Evolutionary conservation across 176 grass and related monocot genomes (phyloP).

Genomic region (Oryza meyeriana): DNA sequence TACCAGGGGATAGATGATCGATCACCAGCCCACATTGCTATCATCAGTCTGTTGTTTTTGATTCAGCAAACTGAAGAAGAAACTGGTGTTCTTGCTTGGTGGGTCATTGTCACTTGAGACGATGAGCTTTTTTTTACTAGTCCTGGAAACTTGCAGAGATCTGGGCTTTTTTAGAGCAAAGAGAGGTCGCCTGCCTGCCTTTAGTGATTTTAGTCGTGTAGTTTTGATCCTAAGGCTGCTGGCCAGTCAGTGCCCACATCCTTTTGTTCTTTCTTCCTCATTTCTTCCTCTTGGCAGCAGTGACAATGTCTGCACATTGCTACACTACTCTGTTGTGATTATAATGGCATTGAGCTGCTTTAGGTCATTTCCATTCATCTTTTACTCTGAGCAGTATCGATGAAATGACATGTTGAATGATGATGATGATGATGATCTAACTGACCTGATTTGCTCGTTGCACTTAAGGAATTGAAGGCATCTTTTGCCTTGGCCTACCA

Average conservation of each 20-base stretch:
- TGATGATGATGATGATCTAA: slow-evolving; percentile 9
- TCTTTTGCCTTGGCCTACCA: neutral
- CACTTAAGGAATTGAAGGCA: neutral
- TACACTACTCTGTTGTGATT: slow-evolving; percentile 23
- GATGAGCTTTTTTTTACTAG: slow-evolving; percentile 28
- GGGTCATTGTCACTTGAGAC: slow-evolving; percentile 23
- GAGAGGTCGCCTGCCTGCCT: slow-evolving; percentile 33
- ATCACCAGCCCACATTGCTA: slow-evolving; percentile 9
- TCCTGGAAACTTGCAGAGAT: slow-evolving; percentile 35
- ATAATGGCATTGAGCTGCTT: slow-evolving; percentile 56
- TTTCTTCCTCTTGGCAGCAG: slow-evolving; percentile 32
- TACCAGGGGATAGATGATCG: neutral
- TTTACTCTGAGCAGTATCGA: slow-evolving; percentile 16
- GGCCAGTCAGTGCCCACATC: slow-evolving; percentile 24
- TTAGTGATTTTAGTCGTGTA: slow-evolving; percentile 34
- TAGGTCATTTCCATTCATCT: slow-evolving; percentile 41
- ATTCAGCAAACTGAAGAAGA: slow-evolving; percentile 34
- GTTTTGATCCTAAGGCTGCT: slow-evolving; percentile 59
- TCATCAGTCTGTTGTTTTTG: slow-evolving; percentile 35
- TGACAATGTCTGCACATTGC: slow-evolving; percentile 52
- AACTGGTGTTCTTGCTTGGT: slow-evolving; percentile 29
- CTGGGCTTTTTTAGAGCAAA: slow-evolving; percentile 21
- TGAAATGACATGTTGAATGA: slow-evolving; percentile 5
- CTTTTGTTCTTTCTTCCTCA: neutral
- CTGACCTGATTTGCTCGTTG: slow-evolving; percentile 35